Conservation (phyloP, 768 basidiomycete genomes). For the Arthromyces matolae region DNA sequence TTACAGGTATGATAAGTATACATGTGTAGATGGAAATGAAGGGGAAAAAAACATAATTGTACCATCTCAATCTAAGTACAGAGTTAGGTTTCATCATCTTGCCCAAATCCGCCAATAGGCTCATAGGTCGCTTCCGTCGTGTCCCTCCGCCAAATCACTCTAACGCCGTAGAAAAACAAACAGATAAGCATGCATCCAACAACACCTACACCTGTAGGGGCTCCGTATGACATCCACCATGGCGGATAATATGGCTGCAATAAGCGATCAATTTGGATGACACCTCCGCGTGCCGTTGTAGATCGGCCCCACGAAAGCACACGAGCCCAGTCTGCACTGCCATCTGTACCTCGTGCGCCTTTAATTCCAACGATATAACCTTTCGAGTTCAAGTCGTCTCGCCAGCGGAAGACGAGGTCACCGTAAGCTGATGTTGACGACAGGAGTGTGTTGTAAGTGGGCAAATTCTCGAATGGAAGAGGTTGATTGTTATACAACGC, state of each 20-base stretch:
- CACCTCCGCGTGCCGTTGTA: constrained; percentile 72
- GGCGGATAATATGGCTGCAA: constrained; percentile 83
- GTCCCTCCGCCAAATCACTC: constrained; percentile 67
- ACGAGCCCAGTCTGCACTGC: constrained; percentile 57
- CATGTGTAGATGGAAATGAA: no score
- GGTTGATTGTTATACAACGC: constrained; percentile 68
- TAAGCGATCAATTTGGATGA: constrained; percentile 81
- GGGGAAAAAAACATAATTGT: neutral
- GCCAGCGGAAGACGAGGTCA: constrained; percentile 72
- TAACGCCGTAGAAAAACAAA: constrained; percentile 69
- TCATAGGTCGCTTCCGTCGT: constrained; percentile 87
- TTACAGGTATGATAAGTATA: no score
- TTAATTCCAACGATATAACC: constrained; percentile 71
- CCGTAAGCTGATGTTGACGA: constrained; percentile 68
- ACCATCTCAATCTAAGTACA: neutral
- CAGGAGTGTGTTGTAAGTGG: constrained; percentile 75
- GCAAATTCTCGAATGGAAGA: constrained; percentile 63
- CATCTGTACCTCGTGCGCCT: constrained; percentile 65
- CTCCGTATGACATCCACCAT: constrained; percentile 79
- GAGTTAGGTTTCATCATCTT: constrained; percentile 43
- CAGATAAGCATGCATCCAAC: constrained; percentile 60
- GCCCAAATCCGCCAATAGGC: constrained; percentile 77
- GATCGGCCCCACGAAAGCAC: constrained; percentile 75
- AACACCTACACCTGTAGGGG: constrained; percentile 57
- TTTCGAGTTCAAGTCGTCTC: constrained; percentile 39